Base-by-base conservation (phyloP, 2,329 filamentous ascomycete genomes). In the Dothideomycetes sp. region DNA sequence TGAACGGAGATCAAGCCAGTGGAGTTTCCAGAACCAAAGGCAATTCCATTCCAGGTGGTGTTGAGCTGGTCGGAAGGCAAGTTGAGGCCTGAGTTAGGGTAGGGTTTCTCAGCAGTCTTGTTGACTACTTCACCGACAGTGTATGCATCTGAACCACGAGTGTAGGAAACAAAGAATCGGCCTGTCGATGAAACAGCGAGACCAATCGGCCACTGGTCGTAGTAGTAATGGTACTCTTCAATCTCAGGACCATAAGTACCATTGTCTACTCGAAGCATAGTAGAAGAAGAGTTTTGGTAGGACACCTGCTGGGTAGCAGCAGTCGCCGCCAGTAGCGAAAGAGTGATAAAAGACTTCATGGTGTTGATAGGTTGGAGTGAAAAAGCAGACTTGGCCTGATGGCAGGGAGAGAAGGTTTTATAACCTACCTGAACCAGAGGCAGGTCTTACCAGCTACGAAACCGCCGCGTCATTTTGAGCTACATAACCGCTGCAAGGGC, bases 111-210 rank as follows among this genome's bases (percentile, higher is more conserved):
- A 3, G 65, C 63, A 1, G 67, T 70, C 44, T 63, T 53, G 49
- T 70, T 70, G 16, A 64, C 53, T 9, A 67, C 60, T 33, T 68
- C 66, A 5, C 67, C 67, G 3, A 71, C 57, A 1, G 67, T 72
- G 49, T 67, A 71, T 7, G 53, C 47, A 46, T 69, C 67, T 18
- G 53, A 51, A 10, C 67, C 68, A 6, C 68, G 62, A 3, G 67
- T 69, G 49, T 68, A 69, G 31, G 59, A 64, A 12, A 62, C 57
- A 45, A 69, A 69, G 25, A 68, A 53, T 8, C 64, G 55, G n/a
- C 64, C 63, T 18, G 54, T 56, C 11, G 57, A 63, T 1, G 64
- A 64, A 2, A 65, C 58, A 12, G 65, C 63, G 6, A 69, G 59
- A 4, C 65, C 65, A 16, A 67, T 67, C 1, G 64, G 65, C 64